Conservation (phyloP, 768 basidiomycete genomes). For the Lentinula edodes region DNA sequence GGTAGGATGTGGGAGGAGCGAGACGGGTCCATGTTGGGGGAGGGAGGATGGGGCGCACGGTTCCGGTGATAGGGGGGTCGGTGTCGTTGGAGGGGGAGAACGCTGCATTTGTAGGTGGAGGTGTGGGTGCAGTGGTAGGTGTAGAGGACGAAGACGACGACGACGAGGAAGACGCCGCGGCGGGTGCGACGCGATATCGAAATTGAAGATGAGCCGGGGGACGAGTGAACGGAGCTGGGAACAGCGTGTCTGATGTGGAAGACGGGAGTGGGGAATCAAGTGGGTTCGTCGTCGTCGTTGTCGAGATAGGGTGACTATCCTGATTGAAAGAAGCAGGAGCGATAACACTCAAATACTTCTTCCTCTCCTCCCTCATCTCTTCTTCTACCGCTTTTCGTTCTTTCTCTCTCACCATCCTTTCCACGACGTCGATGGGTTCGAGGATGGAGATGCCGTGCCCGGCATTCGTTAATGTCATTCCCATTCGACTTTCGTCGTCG, state of each 20-base stretch:
- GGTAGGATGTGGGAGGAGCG: background rate
- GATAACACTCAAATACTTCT: background rate
- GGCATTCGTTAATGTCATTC: background rate
- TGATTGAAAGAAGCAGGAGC: background rate
- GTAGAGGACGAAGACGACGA: background rate
- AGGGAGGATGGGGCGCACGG: background rate
- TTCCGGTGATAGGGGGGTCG: background rate
- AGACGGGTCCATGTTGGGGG: background rate
- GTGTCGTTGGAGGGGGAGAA: background rate
- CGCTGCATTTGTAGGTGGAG: too few species aligned
- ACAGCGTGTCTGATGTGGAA: background rate
- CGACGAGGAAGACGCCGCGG: background rate
- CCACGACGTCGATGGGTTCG: background rate
- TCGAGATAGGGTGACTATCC: background rate
- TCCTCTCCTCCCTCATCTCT: background rate
- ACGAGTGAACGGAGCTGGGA: background rate
- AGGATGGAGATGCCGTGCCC: background rate
- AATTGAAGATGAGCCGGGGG: background rate
- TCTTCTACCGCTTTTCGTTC: background rate
- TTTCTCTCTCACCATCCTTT: background rate
- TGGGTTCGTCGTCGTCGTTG: background rate
- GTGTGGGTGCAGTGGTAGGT: too few species aligned
- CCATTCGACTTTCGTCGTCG: background rate
- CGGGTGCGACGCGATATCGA: too few species aligned
- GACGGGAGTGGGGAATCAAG: background rate